Conservation (phyloP, 164 flowering plant species). For the Buxus sempervirens region DNA sequence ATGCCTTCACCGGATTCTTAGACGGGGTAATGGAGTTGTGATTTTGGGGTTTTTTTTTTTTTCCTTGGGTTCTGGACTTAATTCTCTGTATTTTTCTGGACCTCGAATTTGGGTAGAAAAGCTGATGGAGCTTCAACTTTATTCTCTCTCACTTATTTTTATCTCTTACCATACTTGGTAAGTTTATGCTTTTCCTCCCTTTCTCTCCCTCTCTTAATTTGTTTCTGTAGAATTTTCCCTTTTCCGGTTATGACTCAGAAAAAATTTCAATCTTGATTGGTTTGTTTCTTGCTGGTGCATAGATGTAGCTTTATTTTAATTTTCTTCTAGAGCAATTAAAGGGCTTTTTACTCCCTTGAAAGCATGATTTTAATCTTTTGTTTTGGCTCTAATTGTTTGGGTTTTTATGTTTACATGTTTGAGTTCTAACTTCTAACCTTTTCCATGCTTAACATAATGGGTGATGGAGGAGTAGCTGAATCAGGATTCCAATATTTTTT, state of each 20-base stretch:
- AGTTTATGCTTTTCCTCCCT: conserved; percentile 3
- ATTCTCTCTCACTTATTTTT: too few species aligned
- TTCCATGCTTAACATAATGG: too few species aligned
- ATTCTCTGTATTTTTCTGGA: too few species aligned
- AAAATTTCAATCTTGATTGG: neutral
- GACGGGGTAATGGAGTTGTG: neutral
- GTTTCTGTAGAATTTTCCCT: neutral
- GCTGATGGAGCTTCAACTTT: neutral
- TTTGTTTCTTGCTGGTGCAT: neutral
- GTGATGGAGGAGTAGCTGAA: too few species aligned
- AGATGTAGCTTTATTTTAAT: neutral
- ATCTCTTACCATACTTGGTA: conserved; percentile 1
- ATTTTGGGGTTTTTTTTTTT: neutral
- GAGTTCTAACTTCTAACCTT: too few species aligned
- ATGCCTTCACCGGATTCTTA: conserved; percentile 18
- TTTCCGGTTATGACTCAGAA: neutral
- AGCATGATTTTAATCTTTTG: neutral
- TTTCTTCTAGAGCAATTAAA: conserved; percentile 11
- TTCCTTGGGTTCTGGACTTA: neutral
- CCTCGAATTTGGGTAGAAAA: neutral
- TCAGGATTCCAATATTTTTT: too few species aligned
- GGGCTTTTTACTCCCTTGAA: neutral
- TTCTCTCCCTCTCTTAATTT: neutral
- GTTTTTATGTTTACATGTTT: neutral
- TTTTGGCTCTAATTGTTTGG: neutral